Evolutionary conservation across 2,329 filamentous ascomycete genomes (phyloP), one percentile per base, ranked within the genome.

Genomic region (Tolypocladium amazonense): DNA sequence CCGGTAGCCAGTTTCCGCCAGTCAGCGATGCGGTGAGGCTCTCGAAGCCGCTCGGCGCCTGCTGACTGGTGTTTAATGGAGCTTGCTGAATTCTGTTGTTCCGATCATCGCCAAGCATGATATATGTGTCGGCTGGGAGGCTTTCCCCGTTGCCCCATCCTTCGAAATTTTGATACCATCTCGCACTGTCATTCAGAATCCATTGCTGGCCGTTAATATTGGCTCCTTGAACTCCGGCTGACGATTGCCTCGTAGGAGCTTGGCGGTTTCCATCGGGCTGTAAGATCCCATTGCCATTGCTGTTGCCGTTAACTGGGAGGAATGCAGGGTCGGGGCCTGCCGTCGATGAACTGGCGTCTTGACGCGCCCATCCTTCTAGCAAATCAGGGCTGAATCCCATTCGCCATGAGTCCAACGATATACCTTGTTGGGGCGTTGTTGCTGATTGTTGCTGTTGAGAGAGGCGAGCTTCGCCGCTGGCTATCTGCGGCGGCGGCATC

Each of bases 111-210:
- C 65, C 62, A 63, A 73, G 72, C 58, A 71, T 63, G 56, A 73
- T 73, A 9, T 70, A 62, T 15, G 65, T 64, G 12, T 62, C 66
- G 30, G 66, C 63, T 41, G 70, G 62, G 3, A 64, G 65, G 35
- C 62, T 60, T 58, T 65, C 67, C 35, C 72, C 69, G 58, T 77
- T 68, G 39, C 76, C 77, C 82, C 82, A 85, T 3, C 75, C 70
- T 59, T 82, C 77, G 65, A 84, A 85, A 61, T 81, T 78, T 59
- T 83, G 80, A 60, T 84, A 81, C 81, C 81, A 84, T 61, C 76
- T 80, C 33, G 79, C 81, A 23, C 81, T 78, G 61, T 85, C 82
- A 58, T 77, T 82, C 25, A 85, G 69, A 64, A 83, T 81, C 80
- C 81, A 85, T 45, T 84, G 80, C 62, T 81, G 78, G 11, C 77